phyloP scores from a whole-genome alignment of 306 rosid species.

The Medicago lupulina region DNA sequence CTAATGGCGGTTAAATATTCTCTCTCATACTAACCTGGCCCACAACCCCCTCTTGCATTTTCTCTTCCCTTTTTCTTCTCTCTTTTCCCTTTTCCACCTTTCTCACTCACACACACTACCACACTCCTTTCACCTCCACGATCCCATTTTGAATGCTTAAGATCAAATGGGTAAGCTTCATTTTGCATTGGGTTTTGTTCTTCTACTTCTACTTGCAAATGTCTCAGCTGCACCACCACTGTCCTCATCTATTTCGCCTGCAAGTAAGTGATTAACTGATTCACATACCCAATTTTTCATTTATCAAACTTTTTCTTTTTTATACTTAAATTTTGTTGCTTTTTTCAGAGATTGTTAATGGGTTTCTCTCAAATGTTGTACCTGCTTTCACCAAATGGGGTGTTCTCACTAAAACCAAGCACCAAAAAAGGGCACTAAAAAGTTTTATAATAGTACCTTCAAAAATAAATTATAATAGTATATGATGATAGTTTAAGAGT shows the following conservation, averaged over 20 bases:
- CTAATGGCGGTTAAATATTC: slow-evolving; percentile 45
- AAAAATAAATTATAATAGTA: too few species aligned
- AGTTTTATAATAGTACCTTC: too few species aligned
- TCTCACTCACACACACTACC: background rate
- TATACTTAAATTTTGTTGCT: slow-evolving; percentile 30
- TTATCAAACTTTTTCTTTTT: slow-evolving; percentile 26
- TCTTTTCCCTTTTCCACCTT: slow-evolving; percentile 34
- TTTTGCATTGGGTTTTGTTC: slow-evolving; percentile 46
- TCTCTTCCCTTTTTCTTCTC: slow-evolving; percentile 41
- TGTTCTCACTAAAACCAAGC: slow-evolving; percentile 80
- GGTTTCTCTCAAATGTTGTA: slow-evolving; percentile 70
- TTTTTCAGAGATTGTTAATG: slow-evolving; percentile 68
- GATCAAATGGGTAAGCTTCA: slow-evolving; percentile 59
- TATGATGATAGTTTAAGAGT: too few species aligned
- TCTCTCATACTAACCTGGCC: slow-evolving; percentile 38
- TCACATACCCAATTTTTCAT: background rate
- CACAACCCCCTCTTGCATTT: slow-evolving; percentile 34
- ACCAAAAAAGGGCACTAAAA: slow-evolving; percentile 87
- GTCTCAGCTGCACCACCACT: slow-evolving; percentile 56
- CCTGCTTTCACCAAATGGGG: slow-evolving; percentile 70
- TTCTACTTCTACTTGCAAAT: slow-evolving; percentile 52
- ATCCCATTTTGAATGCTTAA: background rate
- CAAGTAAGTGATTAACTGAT: slow-evolving; percentile 61
- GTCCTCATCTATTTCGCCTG: slow-evolving; percentile 50
- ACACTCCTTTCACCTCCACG: slow-evolving; percentile 33